Percentiles rank a stretch among this genome's conserved stretches.
Evolutionary conservation across 305 asterid genomes (phyloP).

Genomic region (Withania somnifera): DNA sequence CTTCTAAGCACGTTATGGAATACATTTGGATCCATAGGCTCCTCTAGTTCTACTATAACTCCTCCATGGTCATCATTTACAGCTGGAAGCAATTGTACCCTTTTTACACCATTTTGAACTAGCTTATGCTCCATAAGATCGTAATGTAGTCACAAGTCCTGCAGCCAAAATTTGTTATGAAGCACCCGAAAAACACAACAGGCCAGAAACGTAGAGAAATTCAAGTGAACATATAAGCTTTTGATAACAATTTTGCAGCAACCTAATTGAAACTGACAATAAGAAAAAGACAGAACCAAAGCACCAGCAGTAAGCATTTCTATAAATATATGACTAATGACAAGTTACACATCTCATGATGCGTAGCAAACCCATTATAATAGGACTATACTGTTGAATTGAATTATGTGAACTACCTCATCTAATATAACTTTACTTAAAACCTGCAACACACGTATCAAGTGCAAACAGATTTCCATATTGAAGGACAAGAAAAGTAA

Average conservation of each 20-base stretch:
- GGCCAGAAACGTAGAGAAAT: not conserved
- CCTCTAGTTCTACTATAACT: slow-evolving; percentile 34
- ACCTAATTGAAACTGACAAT: not conserved
- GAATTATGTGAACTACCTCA: not conserved
- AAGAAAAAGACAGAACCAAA: not conserved
- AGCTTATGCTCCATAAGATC: slow-evolving; percentile 17
- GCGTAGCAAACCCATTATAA: not conserved
- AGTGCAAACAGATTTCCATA: not conserved
- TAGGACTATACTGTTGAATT: not conserved
- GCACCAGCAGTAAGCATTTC: not conserved
- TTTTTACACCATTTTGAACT: slow-evolving; percentile 15
- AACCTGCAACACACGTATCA: not conserved
- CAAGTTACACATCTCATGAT: not conserved
- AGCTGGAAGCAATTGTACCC: slow-evolving; percentile 24
- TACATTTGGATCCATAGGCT: slow-evolving; percentile 24
- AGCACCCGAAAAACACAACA: not conserved
- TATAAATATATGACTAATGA: not conserved
- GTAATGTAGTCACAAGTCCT: not conserved
- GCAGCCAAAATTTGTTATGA: not conserved
- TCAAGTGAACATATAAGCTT: not conserved
- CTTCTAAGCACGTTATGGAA: slow-evolving; percentile 22
- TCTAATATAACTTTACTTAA: not conserved
- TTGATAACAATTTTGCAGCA: not conserved
- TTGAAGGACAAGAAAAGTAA: not conserved
- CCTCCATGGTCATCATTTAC: slow-evolving; percentile 37